Base-by-base conservation (phyloP, 2,329 filamentous ascomycete species). In the Cladophialophora yegresii region DNA sequence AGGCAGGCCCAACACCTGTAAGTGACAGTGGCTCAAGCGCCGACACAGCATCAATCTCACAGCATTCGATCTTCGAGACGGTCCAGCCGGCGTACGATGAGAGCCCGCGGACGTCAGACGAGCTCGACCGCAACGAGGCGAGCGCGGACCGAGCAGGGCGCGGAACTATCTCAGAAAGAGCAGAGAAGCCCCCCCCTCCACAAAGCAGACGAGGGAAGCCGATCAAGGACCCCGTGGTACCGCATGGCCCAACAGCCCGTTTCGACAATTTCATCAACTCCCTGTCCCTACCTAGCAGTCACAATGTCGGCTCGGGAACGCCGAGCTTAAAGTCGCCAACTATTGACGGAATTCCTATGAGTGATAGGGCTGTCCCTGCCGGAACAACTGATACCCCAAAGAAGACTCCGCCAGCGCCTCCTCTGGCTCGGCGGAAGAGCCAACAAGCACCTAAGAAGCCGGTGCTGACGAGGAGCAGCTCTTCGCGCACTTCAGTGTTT, bases 121-220 rank as follows among this genome's bases (percentile, higher is more conserved):
- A 88, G 60, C 80, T 82, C 66, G 82, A 82, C 2, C 79, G 80
- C 10, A 78, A 81, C 3, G 84, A 86, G 55, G 79, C 79, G 1
- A 85, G 86, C 47, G 79, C 80, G 45, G 55, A 64, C 8, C 57
- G 78, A 84, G 59, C 78, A 74, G 45, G 77, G 72, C 65, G 73
- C 75, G 54, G 72, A 80, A 51, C 68, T 73, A 66, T 54, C 51
- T 22, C 73, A 67, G 65, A 71, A 60, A 78, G 82, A 68, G 89
- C 88, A 73, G 87, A 85, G 76, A 85, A 85, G 67, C 89, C 89
- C 13, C 90, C 90, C 4, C 89, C 89, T 6, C 90, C 90, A 10
- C 91, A 84, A 73, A 92, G 89, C 58, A 86, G 90, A 61, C 90
- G 93, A 77, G 91, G 91, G 4, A 93, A 89, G 75, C 82, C 88